Base-by-base conservation (phyloP, 306 rosid species). In the Corylus avellana region DNA sequence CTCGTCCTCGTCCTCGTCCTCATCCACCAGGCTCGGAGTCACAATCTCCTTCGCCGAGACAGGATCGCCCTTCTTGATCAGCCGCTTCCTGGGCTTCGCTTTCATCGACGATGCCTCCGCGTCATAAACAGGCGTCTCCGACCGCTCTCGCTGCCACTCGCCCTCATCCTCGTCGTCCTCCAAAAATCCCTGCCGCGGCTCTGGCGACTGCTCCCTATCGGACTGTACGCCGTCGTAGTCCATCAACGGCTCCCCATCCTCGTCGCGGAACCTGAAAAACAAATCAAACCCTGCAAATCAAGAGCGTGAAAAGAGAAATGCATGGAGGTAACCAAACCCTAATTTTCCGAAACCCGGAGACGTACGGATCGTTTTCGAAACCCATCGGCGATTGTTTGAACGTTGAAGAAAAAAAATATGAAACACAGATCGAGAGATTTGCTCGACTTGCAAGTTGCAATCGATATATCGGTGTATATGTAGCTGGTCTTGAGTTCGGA, bases 161-260 rank as follows among this genome's bases (percentile, higher is more conserved):
- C 89, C 90, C 11, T 78, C 88, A 25, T 70, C 79, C 63, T 85
- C 96, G n/a, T 90, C 91, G n/a, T 22, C 25, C 25, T 76, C 81
- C 14, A 85, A 76, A 2, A 75, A 80, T 37, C 78, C 85, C 58
- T 76, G 92, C 5, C 81, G 78, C 1, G 90, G 94, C 76, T 90
- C 92, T 3, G 99, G 98, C 4, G 98, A 86, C 1, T 72, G 87
- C 20, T 91, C 98, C 42, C 89, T 89, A 68, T 87, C 97, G 9
- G 97, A 90, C 57, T 83, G 94, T 46, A 90, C 17, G 27, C 88
- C 96, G 68, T 96, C 93, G 77, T 77, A 91, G 86, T 96, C 90
- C 98, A 96, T 96, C 91, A 96, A 87, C 0, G 97, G 88, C 79
- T 96, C 99, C 1, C 99, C 98, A 18, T 96, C 97, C 83, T 96